Conservation (phyloP, 73 alveolate genomes). For the Paramecium bursaria region DNA sequence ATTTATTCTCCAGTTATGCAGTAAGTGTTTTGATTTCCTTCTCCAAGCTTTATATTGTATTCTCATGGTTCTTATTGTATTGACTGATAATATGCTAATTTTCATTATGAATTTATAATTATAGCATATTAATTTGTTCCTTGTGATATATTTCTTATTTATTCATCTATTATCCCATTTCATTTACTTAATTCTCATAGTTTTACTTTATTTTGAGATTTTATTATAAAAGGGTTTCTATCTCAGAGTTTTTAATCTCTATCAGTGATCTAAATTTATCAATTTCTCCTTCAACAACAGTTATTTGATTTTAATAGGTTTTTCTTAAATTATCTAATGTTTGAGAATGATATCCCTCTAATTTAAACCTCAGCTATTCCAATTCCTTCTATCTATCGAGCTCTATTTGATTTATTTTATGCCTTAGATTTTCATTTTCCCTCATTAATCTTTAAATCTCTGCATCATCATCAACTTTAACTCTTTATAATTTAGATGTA, state of each 20-base stretch:
- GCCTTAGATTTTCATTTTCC: conserved; percentile 46
- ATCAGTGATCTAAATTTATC: conserved; percentile 46
- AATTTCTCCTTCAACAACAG: conserved; percentile 47
- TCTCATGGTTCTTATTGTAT: conserved; percentile 2
- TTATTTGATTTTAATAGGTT: conserved; percentile 17
- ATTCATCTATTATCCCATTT: background rate
- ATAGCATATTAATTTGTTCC: background rate
- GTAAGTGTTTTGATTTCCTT: background rate
- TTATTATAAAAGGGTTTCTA: conserved; percentile 18
- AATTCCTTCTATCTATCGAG: conserved; percentile 50
- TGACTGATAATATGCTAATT: background rate
- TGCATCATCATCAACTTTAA: conserved; percentile 5
- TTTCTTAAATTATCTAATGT: conserved; percentile 38
- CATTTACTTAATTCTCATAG: conserved; percentile 7
- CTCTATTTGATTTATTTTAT: conserved; percentile 29
- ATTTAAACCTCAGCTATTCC: conserved; percentile 45
- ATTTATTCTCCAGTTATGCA: background rate
- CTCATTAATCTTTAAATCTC: background rate
- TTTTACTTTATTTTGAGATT: conserved; percentile 19
- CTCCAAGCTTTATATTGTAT: background rate
- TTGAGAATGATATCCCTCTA: conserved; percentile 26
- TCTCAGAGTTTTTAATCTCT: conserved; percentile 44
- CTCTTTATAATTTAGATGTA: background rate
- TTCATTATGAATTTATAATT: background rate
- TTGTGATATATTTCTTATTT: background rate